These are phyloP conservation scores for Cochlearia excelsa DNA, from an alignment of 345 rosid species.

Conservation along the genomic window DNA sequence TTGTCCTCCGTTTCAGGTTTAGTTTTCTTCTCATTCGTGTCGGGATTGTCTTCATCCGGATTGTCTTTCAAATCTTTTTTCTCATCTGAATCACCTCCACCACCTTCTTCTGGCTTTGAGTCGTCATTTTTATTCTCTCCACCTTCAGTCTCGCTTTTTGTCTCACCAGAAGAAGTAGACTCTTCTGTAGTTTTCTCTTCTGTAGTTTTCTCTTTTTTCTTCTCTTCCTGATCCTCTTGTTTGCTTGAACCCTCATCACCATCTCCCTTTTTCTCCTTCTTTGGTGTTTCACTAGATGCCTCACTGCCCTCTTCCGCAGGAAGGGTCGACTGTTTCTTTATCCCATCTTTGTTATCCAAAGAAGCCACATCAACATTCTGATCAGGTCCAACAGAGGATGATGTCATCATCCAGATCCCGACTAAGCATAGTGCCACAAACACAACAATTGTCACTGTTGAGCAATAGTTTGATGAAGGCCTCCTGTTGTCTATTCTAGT, in stretches of 20 bases:
- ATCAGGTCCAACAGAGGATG: slow-evolving; percentile 66
- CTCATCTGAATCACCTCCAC: slow-evolving; percentile 39
- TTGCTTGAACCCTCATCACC: slow-evolving; percentile 22
- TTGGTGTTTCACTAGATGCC: slow-evolving; percentile 59
- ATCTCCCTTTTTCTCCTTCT: slow-evolving; percentile 62
- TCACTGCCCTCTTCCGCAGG: slow-evolving; percentile 42
- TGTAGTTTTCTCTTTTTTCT: slow-evolving; percentile 37
- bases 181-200: slow-evolving; percentile 41
- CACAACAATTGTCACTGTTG: slow-evolving; percentile 69
- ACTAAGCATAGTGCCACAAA: slow-evolving; percentile 91
- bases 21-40: slow-evolving; percentile 42
- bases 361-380: slow-evolving; percentile 55
- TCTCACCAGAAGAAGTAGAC: slow-evolving; percentile 39
- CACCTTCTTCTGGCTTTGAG: slow-evolving; percentile 40
- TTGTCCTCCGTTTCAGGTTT: slow-evolving; percentile 41
- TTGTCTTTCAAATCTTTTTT: slow-evolving; percentile 47
- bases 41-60: slow-evolving; percentile 41
- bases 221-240: slow-evolving; percentile 46
- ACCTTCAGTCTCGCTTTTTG: slow-evolving; percentile 30
- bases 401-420: slow-evolving; percentile 96
- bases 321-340: slow-evolving; percentile 43
- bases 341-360: slow-evolving; percentile 55
- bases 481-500: slow-evolving; percentile 67
- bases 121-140: slow-evolving; percentile 36
- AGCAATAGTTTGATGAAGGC: slow-evolving; percentile 67